Percentiles rank a stretch among this genome's conserved stretches.
phyloP scores from a whole-genome alignment of 208 protist genomes.

The Acanthamoeba culbertsoni region DNA sequence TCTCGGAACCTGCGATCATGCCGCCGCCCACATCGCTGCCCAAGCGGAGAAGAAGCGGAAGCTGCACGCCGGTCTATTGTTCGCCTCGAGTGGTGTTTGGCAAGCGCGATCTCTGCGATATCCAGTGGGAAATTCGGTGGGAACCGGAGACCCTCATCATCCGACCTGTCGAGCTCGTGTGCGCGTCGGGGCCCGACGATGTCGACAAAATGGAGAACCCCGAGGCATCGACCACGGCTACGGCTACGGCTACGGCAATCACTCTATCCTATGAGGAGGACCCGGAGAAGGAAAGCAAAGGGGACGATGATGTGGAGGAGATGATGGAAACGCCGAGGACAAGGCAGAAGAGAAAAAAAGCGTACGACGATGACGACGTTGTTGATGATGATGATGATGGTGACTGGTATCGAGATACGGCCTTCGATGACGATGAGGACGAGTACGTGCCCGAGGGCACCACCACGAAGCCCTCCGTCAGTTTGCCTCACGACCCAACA shows the following conservation, averaged over 20 bases:
- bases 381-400: neutral
- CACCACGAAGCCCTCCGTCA: neutral
- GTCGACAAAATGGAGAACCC: no score
- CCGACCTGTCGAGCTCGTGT: neutral
- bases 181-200: no score
- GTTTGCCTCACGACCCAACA: neutral
- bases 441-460: neutral
- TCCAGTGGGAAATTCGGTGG: conserved; percentile 6
- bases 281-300: neutral
- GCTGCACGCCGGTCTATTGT: neutral
- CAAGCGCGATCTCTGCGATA: neutral
- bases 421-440: neutral
- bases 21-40: neutral
- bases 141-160: neutral
- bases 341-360: neutral
- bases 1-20: neutral
- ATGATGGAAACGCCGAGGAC: neutral
- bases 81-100: neutral
- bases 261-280: no score
- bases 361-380: neutral
- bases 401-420: neutral
- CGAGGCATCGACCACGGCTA: no score
- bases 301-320: neutral
- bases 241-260: no score
- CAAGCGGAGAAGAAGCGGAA: neutral